Evolutionary conservation across 2,329 filamentous ascomycete genomes (phyloP).

Genomic region (Neodidymelliopsis sp.): DNA sequence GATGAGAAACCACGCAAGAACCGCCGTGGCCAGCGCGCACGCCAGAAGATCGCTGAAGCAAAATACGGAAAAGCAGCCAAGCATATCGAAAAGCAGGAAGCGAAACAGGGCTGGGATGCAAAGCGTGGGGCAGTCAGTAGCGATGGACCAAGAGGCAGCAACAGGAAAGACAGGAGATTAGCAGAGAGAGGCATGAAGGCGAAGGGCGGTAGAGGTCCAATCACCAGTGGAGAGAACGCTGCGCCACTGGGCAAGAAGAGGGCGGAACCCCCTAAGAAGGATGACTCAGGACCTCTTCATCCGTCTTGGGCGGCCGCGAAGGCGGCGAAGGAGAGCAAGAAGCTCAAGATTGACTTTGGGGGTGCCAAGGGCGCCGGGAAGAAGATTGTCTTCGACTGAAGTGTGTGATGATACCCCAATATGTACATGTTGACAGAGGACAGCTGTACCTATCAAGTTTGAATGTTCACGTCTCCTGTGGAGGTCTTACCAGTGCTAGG

Average conservation of each 20-base stretch:
- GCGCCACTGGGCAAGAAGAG: slow-evolving; percentile 35
- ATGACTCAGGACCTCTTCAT: slow-evolving; percentile 65
- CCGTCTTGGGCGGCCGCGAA: slow-evolving; percentile 71
- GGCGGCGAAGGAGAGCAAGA: slow-evolving; percentile 64
- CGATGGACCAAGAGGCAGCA: slow-evolving; percentile 30
- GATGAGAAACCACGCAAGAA: slow-evolving; percentile 71
- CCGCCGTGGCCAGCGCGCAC: slow-evolving; percentile 76
- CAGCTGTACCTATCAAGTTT: no score
- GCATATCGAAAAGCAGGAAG: slow-evolving; percentile 62
- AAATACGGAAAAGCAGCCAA: slow-evolving; percentile 77
- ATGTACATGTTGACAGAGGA: no score
- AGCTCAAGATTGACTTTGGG: slow-evolving; percentile 47
- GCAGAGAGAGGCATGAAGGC: slow-evolving; percentile 24
- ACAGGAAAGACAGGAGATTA: slow-evolving; percentile 29
- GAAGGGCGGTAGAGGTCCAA: slow-evolving; percentile 35
- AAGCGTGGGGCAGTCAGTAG: slow-evolving; percentile 62
- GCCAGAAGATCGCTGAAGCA: slow-evolving; percentile 80
- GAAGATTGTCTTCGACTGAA: slow-evolving; percentile 69
- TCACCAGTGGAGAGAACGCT: slow-evolving; percentile 43
- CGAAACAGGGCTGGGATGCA: slow-evolving; percentile 65
- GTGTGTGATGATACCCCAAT: no score
- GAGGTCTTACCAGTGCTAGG: no score
- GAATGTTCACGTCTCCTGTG: no score
- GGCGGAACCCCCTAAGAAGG: slow-evolving; percentile 53
- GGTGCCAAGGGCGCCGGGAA: slow-evolving; percentile 54